Evolutionary conservation across 305 asterid genomes (phyloP), one percentile per base, ranked within the genome.

Genomic region (Salvia sclarea): DNA sequence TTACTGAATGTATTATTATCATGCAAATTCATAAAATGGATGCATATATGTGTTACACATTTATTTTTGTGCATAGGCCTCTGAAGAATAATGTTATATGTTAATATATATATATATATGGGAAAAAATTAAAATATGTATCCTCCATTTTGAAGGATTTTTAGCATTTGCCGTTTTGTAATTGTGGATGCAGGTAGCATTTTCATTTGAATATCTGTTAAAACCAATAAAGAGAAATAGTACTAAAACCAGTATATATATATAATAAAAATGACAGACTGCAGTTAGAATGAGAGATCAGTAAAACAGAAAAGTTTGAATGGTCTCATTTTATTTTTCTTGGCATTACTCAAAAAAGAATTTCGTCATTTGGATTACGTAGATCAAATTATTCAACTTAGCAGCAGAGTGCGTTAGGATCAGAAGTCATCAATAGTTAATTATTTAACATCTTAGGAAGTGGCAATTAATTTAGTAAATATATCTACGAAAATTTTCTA

Each of bases 251-350:
- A 14, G 31, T 14, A 28, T 28, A n/a, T n/a, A n/a, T n/a, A n/a
- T n/a, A n/a, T n/a, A 28, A 7, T 28, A 56, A 49, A 44, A 37
- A 18, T 18, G 11, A 17, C 60, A 68, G 40, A 28, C 20, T 57
- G 52, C 73, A 56, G 77, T 48, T 48, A 37, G 58, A 35, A 69
- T 64, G 75, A 63, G 75, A 63, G 71, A 38, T 55, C 52, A 50
- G 49, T 30, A 21, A 41, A 52, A 30, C 47, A 41, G 41, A 61
- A 2, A 63, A 59, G 45, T 61, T 76, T 70, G 61, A 52, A 53
- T 52, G 60, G 74, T 47, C 76, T 20, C 48, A 28, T 28, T 54
- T 28, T 55, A 17, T 48, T 44, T 28, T 18, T 14, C 58, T 63
- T 56, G 33, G 41, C 58, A 12, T 21, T 9, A 30, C 66, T 17